Conservation (phyloP, 768 basidiomycete species). For the Flagelloscypha sp. region DNA sequence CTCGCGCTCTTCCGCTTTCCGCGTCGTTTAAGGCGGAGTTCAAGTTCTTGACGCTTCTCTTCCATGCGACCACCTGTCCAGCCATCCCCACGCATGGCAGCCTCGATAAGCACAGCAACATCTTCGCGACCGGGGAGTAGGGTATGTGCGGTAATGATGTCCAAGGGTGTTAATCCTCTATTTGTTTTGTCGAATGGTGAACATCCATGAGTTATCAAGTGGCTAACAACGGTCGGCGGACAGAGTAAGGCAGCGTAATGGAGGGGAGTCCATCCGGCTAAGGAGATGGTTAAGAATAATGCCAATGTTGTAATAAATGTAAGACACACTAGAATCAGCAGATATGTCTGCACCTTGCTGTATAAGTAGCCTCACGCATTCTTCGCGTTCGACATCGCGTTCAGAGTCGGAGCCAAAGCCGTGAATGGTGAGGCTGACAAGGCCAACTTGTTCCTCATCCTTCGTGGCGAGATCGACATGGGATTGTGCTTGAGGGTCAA, state of each 20-base stretch:
- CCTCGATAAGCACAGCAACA: conserved; percentile 78
- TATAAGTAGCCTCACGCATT: conserved; percentile 75
- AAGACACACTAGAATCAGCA: conserved; percentile 60
- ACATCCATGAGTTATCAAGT: conserved; percentile 88
- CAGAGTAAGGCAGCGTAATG: conserved; percentile 86
- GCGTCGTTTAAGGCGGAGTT: conserved; percentile 47
- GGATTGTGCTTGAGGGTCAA: conserved; percentile 56
- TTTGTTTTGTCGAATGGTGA: conserved; percentile 72
- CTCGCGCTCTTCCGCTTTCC: conserved; percentile 47
- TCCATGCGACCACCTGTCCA: conserved; percentile 77
- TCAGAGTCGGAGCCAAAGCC: conserved; percentile 79
- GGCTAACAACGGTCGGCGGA: conserved; percentile 85
- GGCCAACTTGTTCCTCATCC: conserved; percentile 82
- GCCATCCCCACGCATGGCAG: conserved; percentile 80
- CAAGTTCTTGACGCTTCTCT: conserved; percentile 49
- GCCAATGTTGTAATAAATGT: background rate
- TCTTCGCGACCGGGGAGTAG: conserved; percentile 76
- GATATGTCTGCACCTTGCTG: conserved; percentile 67
- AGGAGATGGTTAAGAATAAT: conserved; percentile 2
- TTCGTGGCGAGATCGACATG: conserved; percentile 59
- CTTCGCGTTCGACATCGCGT: conserved; percentile 83
- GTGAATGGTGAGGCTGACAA: conserved; percentile 70
- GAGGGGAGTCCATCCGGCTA: conserved; percentile 92
- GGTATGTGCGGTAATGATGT: conserved; percentile 82
- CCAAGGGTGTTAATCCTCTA: conserved; percentile 77